These are phyloP conservation scores for Wilcoxina mikolae DNA, from an alignment of 495 filamentous ascomycete genomes.

Conservation along the genomic window DNA sequence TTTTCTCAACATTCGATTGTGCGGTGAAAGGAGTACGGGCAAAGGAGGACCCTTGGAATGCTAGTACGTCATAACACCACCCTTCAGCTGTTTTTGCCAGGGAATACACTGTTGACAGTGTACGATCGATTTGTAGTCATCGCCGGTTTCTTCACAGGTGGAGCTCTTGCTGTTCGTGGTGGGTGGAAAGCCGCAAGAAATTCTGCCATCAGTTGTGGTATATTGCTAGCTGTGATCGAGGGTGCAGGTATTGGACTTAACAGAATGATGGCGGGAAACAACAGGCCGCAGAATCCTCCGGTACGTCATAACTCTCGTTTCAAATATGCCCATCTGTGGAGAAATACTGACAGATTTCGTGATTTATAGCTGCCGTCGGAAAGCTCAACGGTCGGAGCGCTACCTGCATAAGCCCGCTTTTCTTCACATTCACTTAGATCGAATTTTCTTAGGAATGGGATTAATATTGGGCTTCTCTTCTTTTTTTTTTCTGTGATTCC, in stretches of 20 bases:
- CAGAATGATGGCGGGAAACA: conserved; percentile 87
- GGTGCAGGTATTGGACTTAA: conserved; percentile 95
- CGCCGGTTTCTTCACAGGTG: conserved; percentile 94
- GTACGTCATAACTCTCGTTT: conserved; percentile 9
- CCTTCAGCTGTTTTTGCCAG: background rate
- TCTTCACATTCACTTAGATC: conserved; percentile 8
- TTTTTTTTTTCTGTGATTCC: background rate
- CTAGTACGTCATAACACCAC: conserved; percentile 43
- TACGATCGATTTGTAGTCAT: conserved; percentile 41
- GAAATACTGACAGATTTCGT: background rate
- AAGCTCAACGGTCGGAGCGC: conserved; percentile 12
- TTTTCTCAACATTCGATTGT: conserved; percentile 92
- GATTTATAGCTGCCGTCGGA: conserved; percentile 17
- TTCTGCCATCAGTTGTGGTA: conserved; percentile 87
- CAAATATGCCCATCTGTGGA: background rate
- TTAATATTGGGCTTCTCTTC: background rate
- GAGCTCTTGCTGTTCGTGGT: conserved; percentile 76
- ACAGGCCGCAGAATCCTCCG: conserved; percentile 37
- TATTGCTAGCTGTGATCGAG: conserved; percentile 88
- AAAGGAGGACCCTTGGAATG: conserved; percentile 97
- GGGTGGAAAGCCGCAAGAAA: conserved; percentile 79
- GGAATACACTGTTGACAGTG: background rate
- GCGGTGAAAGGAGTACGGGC: conserved; percentile 89
- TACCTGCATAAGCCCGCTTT: conserved; percentile 11
- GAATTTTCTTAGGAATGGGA: background rate